Base-by-base conservation (phyloP, 2,329 filamentous ascomycete species). In the Alternaria postmessia region DNA sequence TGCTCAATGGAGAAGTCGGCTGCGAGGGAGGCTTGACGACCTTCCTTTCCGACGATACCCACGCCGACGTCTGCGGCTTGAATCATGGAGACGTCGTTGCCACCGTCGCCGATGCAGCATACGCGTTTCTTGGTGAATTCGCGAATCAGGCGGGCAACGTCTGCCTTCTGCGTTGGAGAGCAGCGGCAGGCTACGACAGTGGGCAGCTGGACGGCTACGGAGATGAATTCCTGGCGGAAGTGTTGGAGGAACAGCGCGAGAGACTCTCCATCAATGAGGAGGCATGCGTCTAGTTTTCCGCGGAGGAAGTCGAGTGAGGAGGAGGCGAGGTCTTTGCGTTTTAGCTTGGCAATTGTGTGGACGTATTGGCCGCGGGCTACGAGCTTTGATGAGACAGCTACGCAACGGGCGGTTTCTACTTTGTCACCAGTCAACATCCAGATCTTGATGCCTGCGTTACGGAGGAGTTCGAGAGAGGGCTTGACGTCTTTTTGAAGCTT, bases 391-490 rank as follows among this genome's bases (percentile, higher is more conserved):
- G 91, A 96, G 43, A 99, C 91, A 2, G 95, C 96, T 12, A 99
- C 94, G 79, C 95, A 99, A 36, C 95, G 89, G 16, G 95, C 95
- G 14, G 95, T 99, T 80, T 99, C 95, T 3, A 99, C 92, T 80
- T 99, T 99, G 84, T 99, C 95, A 47, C 95, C 95, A 0, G 95
- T 99, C 76, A 99, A 84, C 95, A 99, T 99, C 95, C 95, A 99
- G 51, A 99, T 98, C 79, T 98, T 98, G 81, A 99, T 95, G 26
- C 95, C 95, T 0, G 95, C 95, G 72, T 99, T 99, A 67, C 95
- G 92, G 53, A 99, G 86, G 5, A 99, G 87, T 78, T 99, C 96
- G 6, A 99, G 85, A 0, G 93, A 97, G 1, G 94, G 91, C 78
- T 98, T 99, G 73, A 99, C 95, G 73, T 98, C 93, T 64, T 89